Conservation (phyloP, 116 monocot species). For the Dioscorea cayenensis region DNA sequence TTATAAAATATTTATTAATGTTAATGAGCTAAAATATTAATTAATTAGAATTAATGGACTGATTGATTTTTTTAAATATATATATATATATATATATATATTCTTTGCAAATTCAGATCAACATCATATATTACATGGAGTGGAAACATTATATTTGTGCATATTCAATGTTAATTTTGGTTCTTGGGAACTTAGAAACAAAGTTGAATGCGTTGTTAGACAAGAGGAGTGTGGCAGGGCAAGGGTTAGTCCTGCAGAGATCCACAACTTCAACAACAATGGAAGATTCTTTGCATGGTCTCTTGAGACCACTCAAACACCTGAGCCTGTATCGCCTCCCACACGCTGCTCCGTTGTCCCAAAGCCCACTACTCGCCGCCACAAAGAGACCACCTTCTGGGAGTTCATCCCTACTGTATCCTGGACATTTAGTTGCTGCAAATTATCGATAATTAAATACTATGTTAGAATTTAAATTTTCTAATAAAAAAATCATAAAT, state of each 20-base stretch:
- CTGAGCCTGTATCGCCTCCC: conserved; percentile 22
- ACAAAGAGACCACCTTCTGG: conserved; percentile 24
- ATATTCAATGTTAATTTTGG: conserved; percentile 10
- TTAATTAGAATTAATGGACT: no score
- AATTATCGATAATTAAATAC: neutral
- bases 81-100: no score
- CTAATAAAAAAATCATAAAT: no score
- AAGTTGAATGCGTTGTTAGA: conserved; percentile 5
- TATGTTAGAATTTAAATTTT: no score
- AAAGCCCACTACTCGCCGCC: conserved; percentile 18
- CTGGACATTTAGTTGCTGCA: conserved; percentile 31
- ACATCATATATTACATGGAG: no score
- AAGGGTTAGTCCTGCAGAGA: conserved; percentile 1
- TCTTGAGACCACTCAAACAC: conserved; percentile 26
- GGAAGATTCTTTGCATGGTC: conserved; percentile 4
- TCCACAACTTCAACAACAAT: conserved; percentile 10
- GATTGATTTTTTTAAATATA: no score
- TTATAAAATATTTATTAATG: no score
- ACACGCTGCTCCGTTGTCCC: conserved; percentile 38
- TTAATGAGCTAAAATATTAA: no score
- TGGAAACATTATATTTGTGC: neutral
- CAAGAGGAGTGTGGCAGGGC: conserved; percentile 1
- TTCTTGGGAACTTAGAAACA: neutral
- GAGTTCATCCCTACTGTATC: conserved; percentile 18
- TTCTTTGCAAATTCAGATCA: no score